Base-by-base conservation (phyloP, 176 grass and related monocot species). In the Triticum turgidum region DNA sequence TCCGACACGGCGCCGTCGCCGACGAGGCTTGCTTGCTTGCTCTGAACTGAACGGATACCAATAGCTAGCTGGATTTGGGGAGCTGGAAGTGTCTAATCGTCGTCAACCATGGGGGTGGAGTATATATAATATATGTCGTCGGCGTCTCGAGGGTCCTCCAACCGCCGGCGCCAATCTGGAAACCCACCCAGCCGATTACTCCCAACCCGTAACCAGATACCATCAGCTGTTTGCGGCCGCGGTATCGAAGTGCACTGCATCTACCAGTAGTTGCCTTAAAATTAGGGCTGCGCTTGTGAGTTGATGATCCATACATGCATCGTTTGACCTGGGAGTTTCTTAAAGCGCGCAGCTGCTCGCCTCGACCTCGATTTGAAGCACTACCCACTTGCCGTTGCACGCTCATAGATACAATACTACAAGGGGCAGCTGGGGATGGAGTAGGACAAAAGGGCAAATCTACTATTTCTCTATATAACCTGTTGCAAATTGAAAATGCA, bases 11-110 rank as follows among this genome's bases (percentile, higher is more conserved):
- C 41, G 41, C 2, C 41, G 41, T 2, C 9, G 41, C 2, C 41
- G 41, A 42, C 41, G 41, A 42, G 73, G 47, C 72, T 76, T 76
- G 44, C 24, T 76, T 76, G 44, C 24, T 76, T 47, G 71, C 72
- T 49, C 24, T 51, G 41, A 9, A 4, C 41, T 17, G 22, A 25
- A 73, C 11, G 21, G 39, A 11, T 73, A 24, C 18, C 22, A 11
- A 11, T 64, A 64, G 22, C 61, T 65, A 14, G 66, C 66, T 41
- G 20, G 21, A 73, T 24, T 15, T 45, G 0, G 5, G 6, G 72
- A 29, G 72, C 24, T 52, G 25, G 14, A 76, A 32, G 44, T 76
- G 73, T 18, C 24, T 5, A 32, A 3, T 76, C 14, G 3, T 76
- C 73, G 1, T 51, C 73, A 29, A 76, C 73, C 44, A 49, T 45